phyloP scores from a whole-genome alignment of 768 basidiomycete genomes.

The Naematelia aurantialba region DNA sequence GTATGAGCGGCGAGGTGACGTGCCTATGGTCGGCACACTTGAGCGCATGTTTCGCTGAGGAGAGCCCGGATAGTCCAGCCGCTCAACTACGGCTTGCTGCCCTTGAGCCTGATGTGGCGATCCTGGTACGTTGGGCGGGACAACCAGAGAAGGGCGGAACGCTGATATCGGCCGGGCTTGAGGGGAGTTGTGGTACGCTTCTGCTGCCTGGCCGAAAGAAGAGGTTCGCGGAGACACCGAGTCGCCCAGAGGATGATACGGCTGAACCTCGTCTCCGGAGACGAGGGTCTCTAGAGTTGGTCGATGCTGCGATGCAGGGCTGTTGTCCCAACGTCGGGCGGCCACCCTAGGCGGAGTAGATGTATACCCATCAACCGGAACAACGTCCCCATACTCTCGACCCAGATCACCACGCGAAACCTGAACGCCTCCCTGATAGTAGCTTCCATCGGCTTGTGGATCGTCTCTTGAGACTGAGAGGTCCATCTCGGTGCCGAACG shows the following conservation, averaged over 20 bases:
- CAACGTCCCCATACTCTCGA: background rate
- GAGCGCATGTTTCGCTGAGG: background rate
- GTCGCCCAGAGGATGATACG: conserved; percentile 1
- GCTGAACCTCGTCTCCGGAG: conserved; percentile 13
- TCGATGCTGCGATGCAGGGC: conserved; percentile 17
- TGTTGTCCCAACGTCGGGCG: conserved; percentile 9
- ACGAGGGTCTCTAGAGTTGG: conserved; percentile 20
- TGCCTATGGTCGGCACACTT: background rate
- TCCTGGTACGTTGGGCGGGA: conserved; percentile 1
- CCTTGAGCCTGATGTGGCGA: background rate
- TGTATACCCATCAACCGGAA: conserved; percentile 15
- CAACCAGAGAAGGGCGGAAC: conserved; percentile 3
- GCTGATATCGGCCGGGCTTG: conserved; percentile 15
- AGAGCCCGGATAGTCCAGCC: background rate
- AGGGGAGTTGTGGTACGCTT: conserved; percentile 6
- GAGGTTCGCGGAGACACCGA: conserved; percentile 13
- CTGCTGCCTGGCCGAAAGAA: background rate
- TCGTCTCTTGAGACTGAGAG: background rate
- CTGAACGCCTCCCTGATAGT: background rate
- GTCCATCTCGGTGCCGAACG: background rate
- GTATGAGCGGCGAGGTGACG: background rate
- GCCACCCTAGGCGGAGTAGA: conserved; percentile 15
- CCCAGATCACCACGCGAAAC: background rate
- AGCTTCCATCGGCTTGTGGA: background rate
- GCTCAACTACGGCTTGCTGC: background rate